Conservation (phyloP, 805 yeast genomes). For the Starmerella etchellsii region DNA sequence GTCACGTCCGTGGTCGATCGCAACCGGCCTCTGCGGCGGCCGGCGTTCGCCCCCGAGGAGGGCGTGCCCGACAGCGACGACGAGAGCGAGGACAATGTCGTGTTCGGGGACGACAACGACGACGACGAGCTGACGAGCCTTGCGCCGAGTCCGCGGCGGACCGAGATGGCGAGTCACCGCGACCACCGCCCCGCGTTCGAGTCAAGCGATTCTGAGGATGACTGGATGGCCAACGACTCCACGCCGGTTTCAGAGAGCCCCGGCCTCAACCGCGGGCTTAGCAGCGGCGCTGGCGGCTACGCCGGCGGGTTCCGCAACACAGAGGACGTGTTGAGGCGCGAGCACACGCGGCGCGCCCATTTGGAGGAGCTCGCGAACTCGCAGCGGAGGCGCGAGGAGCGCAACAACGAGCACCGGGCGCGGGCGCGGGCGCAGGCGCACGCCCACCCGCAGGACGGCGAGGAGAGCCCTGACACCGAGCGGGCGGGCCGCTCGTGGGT, state of each 20-base stretch:
- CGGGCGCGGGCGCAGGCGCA: neutral
- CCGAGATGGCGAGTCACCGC: no score
- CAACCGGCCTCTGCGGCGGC: neutral
- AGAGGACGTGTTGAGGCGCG: neutral
- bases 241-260: neutral
- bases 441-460: neutral
- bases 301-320: neutral
- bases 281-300: neutral
- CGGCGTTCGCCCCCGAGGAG: neutral
- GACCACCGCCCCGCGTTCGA: no score
- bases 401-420: neutral
- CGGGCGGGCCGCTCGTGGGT: conserved; percentile 32
- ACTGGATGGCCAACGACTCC: no score
- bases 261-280: neutral
- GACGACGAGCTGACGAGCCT: neutral
- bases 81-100: neutral
- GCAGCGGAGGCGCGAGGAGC: neutral
- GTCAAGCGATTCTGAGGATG: neutral
- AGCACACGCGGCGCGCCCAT: neutral
- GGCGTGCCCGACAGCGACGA: neutral
- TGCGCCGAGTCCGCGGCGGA: no score
- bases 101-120: neutral
- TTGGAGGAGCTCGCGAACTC: neutral
- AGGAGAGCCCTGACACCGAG: neutral
- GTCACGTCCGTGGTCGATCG: conserved; percentile 30